phyloP scores from a whole-genome alignment of 2,329 filamentous ascomycete species.

The Teratosphaeria epicoccoides region DNA sequence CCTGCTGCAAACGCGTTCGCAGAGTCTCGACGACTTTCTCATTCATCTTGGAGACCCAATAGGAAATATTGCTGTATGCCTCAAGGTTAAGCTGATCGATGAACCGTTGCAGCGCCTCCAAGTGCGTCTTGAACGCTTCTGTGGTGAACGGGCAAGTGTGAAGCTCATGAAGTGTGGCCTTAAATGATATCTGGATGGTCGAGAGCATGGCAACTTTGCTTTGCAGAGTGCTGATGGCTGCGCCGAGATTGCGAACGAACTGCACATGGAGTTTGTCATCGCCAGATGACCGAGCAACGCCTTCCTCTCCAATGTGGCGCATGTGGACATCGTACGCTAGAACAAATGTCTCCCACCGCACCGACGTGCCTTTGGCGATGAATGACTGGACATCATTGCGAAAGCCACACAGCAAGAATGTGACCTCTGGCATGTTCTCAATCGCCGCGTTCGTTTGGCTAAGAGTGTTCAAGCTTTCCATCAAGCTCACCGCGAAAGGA shows the following conservation, averaged over 20 bases:
- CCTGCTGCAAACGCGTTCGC: conserved; percentile 69
- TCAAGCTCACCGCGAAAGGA: conserved; percentile 91
- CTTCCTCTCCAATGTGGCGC: conserved; percentile 42
- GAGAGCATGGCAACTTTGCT: conserved; percentile 71
- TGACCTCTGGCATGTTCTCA: conserved; percentile 72
- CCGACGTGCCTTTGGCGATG: conserved; percentile 73
- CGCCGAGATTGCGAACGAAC: conserved; percentile 88
- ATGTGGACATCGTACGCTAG: conserved; percentile 90
- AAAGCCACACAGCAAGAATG: conserved; percentile 80
- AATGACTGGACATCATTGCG: conserved; percentile 79
- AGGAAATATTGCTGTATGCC: conserved; percentile 84
- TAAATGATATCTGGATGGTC: conserved; percentile 67
- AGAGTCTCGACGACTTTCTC: conserved; percentile 71
- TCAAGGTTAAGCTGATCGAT: conserved; percentile 96
- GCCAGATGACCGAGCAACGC: conserved; percentile 8
- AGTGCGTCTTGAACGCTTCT: conserved; percentile 64
- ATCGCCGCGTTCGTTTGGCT: conserved; percentile 81
- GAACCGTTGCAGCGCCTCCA: conserved; percentile 79
- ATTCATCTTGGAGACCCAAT: conserved; percentile 85
- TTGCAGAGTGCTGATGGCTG: conserved; percentile 77
- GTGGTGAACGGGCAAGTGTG: conserved; percentile 74
- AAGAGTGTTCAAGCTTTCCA: conserved; percentile 95
- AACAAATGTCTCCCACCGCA: conserved; percentile 96
- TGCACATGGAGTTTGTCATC: conserved; percentile 58
- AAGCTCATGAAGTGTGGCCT: conserved; percentile 74